A percentile compares a stretch with the other conserved stretches of the same genome.
phyloP scores from a whole-genome alignment of 331 rosid genomes.

The Saraca asoca region DNA sequence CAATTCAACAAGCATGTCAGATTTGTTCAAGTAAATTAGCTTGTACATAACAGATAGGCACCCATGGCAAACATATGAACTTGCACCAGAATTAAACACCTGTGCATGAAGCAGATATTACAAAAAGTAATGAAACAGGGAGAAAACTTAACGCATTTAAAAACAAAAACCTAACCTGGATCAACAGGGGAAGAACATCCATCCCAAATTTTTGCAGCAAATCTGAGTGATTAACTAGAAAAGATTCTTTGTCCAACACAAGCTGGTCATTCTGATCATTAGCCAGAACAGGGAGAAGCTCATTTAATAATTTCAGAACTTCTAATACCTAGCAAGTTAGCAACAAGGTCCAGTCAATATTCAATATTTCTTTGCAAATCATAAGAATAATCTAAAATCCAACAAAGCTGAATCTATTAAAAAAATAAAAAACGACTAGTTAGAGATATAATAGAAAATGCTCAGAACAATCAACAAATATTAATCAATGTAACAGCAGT shows the following conservation, averaged over 20 bases:
- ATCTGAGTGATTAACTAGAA: constrained; percentile 57
- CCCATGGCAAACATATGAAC: constrained; percentile 78
- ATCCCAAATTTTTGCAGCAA: constrained; percentile 70
- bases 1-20: constrained; percentile 74
- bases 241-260: constrained; percentile 58
- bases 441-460: neutral
- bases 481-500: neutral
- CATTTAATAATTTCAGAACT: constrained; percentile 81
- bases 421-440: neutral
- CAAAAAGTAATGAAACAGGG: constrained; percentile 25
- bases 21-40: constrained; percentile 66
- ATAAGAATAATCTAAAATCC: constrained; percentile 21
- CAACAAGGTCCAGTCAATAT: constrained; percentile 3
- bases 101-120: constrained; percentile 40
- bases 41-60: constrained; percentile 80
- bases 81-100: constrained; percentile 97
- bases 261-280: constrained; percentile 62
- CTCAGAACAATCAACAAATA: neutral
- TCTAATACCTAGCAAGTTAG: constrained; percentile 64
- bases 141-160: constrained; percentile 13
- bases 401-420: constrained; percentile 7
- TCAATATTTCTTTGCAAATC: neutral
- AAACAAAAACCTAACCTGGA: constrained; percentile 68
- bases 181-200: constrained; percentile 77
- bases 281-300: constrained; percentile 70